Base-by-base conservation (phyloP, 495 filamentous ascomycete species). In the Neurospora tetraspora region DNA sequence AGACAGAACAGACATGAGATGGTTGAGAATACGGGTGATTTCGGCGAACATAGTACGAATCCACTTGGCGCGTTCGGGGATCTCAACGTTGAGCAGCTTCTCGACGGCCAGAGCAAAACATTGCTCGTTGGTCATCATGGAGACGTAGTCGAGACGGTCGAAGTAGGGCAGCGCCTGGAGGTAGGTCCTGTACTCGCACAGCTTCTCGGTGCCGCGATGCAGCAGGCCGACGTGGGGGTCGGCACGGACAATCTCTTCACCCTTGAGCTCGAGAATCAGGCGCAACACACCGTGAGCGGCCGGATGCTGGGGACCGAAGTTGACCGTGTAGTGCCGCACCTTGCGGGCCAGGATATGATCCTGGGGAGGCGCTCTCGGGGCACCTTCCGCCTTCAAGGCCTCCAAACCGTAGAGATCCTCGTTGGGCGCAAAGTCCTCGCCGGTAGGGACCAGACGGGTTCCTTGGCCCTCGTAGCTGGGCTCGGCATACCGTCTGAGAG, bases 41-140 rank as follows among this genome's bases (percentile, higher is more conserved):
- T 99, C 96, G 74, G 89, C 96, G 81, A 99, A 99, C 84, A 99
- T 16, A 36, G 95, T 98, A 68, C 96, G 89, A 80, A 99, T 99
- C 86, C 88, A 99, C 83, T 99, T 99, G 72, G 96, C 96, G 74
- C 96, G 87, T 68, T 94, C 91, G 37, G 96, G 96, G 76, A 99
- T 93, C 79, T 99, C 96, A 76, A 99, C 87, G 84, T 99, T 99
- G 78, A 99, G 83, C 69, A 99, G 87, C 89, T 98, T 99, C 87
- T 99, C 96, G 70, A 98, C 94, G 42, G 93, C 96, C 71, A 99
- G 86, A 14, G 93, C 89, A 81, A 91, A 99, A 78, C 95, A 98
- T 84, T 99, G 96, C 87, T 99, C 96, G 83, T 98, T 98, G 74
- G 96, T 98, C 96, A 98, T 99, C 96, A 99, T 99, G 81, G 94